Conservation (phyloP, 345 rosid genomes). For the Raphanus sativus region DNA sequence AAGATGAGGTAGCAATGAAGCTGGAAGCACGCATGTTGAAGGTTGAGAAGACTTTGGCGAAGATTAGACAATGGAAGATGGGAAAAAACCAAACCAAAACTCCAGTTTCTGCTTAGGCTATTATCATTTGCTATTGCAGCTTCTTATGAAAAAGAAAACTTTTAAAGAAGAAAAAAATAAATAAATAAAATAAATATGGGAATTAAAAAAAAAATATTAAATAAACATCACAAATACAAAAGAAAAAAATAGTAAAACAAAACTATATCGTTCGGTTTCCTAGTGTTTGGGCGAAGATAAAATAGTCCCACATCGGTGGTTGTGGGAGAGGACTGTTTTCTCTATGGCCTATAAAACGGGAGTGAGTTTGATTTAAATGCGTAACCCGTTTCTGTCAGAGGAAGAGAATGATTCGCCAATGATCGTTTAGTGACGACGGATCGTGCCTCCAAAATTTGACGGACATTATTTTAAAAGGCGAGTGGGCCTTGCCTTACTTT, state of each 20-base stretch:
- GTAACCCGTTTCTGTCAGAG: slow-evolving; percentile 71
- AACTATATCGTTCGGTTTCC: neutral
- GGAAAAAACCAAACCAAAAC: neutral
- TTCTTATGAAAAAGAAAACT: neutral
- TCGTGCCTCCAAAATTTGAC: slow-evolving; percentile 63
- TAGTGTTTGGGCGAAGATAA: neutral
- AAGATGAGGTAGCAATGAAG: neutral
- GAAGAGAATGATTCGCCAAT: slow-evolving; percentile 57
- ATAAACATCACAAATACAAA: too few relatives aligned
- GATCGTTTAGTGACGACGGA: slow-evolving; percentile 81
- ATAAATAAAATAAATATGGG: too few relatives aligned
- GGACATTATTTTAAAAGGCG: slow-evolving; percentile 44
- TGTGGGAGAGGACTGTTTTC: neutral
- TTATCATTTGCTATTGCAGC: neutral
- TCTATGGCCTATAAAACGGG: neutral
- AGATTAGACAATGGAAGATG: neutral
- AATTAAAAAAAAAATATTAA: too few relatives aligned
- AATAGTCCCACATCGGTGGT: slow-evolving; percentile 28
- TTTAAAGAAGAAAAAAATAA: neutral
- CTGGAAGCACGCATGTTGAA: slow-evolving; percentile 18
- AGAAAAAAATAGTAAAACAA: too few relatives aligned
- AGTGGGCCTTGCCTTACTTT: slow-evolving; percentile 52
- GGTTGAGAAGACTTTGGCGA: slow-evolving; percentile 7
- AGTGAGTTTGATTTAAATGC: rapidly evolving
- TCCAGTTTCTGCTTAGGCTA: neutral